Evolutionary conservation across 768 basidiomycete species (phyloP), one percentile per base, ranked within the genome.

Genomic region (Leccinum disarticulatum): DNA sequence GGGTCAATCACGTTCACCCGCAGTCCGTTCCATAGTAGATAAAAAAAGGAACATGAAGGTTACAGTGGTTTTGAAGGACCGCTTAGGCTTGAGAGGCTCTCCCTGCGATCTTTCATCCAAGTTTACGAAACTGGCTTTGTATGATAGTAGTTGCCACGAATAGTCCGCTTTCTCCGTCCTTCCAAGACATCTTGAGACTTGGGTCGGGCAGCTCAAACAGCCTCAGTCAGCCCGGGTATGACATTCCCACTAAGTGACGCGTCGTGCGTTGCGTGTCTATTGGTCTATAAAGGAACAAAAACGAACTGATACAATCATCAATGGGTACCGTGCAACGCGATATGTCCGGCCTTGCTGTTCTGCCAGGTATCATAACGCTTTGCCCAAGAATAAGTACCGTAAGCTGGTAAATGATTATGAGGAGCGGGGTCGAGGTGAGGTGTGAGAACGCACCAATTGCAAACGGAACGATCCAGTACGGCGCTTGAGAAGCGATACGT

Each of bases 391-490:
- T 94, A 95, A 31, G 86, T 81, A 22, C 81, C 83, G 67, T 92
- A 93, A 54, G 89, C 93, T 95, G 27, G 57, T 43, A n/a, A 11
- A 43, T 43, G 7, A 2, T 38, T 27, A 19, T 55, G 55, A 38
- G 47, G 17, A 53, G 49, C n/a, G 49, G 5, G 36, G 28, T 43
- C 17, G 22, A 48, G 22, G 22, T 13, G 47, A 48, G 7, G 22
- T 50, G 27, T 17, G 17, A 28, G 17, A 35, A 83, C 91, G 69
- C 54, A 95, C 94, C 93, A 55, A 85, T 65, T 47, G 80, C 86
- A 65, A 95, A 82, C 17, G 95, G 94, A 61, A 93, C 72, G 55
- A 84, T 78, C 76, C 89, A 91, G 78, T 94, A 95, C 46, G 91
- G 77, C 33, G 85, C 78, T 70, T 95, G 89, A 58, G 80, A 79